Conservation (phyloP, 352 stramenopile species). For the Halophytophthora polymorphica region DNA sequence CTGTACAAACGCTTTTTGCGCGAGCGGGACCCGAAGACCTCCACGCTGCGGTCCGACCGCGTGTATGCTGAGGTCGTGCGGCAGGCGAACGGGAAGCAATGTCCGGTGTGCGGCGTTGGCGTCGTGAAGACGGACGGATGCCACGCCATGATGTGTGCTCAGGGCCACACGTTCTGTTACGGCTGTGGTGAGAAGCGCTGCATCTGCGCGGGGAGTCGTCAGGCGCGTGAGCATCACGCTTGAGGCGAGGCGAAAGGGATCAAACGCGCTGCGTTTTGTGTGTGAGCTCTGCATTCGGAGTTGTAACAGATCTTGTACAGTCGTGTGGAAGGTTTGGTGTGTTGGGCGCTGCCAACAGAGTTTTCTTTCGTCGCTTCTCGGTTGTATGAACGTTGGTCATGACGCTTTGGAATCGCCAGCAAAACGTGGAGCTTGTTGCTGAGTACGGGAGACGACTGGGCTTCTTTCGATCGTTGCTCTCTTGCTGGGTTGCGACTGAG, state of each 20-base stretch:
- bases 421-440: no score
- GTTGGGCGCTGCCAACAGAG: background rate
- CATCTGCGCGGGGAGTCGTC: constrained; percentile 9
- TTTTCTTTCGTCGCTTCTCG: background rate
- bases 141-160: constrained; percentile 32
- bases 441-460: no score
- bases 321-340: background rate
- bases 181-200: constrained; percentile 23
- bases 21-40: constrained; percentile 32
- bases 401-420: no score
- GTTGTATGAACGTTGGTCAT: background rate
- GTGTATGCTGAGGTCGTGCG: constrained; percentile 43
- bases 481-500: no score
- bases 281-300: background rate
- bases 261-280: constrained; percentile 3
- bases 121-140: constrained; percentile 52
- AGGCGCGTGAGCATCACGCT: background rate
- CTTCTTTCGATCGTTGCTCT: no score
- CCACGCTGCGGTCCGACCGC: constrained; percentile 42
- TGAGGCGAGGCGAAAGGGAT: constrained; percentile 4
- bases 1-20: constrained; percentile 37
- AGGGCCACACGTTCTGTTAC: constrained; percentile 44
- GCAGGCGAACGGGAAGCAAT: constrained; percentile 42
- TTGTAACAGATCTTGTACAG: background rate
- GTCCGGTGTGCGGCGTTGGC: constrained; percentile 52